Conservation (phyloP, 345 rosid species). For the Pseudoturritis turrita region DNA sequence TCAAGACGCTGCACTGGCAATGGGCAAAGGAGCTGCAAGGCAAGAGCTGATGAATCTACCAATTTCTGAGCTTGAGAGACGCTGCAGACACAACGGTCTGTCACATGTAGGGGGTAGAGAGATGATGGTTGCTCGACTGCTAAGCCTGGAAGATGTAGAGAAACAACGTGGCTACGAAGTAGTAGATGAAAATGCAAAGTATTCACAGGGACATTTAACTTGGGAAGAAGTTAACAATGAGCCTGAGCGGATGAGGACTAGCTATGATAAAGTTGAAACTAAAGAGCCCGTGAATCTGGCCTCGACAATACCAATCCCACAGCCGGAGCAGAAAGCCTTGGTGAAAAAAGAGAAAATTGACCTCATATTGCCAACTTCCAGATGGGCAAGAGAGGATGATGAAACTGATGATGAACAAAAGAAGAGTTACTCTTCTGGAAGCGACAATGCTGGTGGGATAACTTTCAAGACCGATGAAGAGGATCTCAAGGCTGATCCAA, state of each 20-base stretch:
- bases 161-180: slow-evolving; percentile 70
- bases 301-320: slow-evolving; percentile 45
- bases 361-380: slow-evolving; percentile 68
- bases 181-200: slow-evolving; percentile 60
- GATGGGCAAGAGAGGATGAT: slow-evolving; percentile 89
- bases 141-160: slow-evolving; percentile 84
- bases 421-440: slow-evolving; percentile 78
- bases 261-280: slow-evolving; percentile 40
- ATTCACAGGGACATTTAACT: slow-evolving; percentile 43
- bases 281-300: slow-evolving; percentile 35
- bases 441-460: slow-evolving; percentile 62
- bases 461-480: slow-evolving; percentile 47
- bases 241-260: slow-evolving; percentile 24
- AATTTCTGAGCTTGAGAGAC: slow-evolving; percentile 75
- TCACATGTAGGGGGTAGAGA: slow-evolving; percentile 91
- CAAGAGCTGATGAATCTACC: slow-evolving; percentile 78
- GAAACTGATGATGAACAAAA: slow-evolving; percentile 79
- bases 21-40: slow-evolving; percentile 77
- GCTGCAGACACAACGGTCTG: slow-evolving; percentile 86
- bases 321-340: slow-evolving; percentile 57
- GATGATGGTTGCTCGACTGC: slow-evolving; percentile 76
- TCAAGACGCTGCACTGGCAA: slow-evolving; percentile 84
- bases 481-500: slow-evolving; percentile 47
- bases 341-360: slow-evolving; percentile 57
- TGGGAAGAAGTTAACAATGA: slow-evolving; percentile 45